phyloP scores from a whole-genome alignment of 306 rosid species.

The Begonia masoniana region DNA sequence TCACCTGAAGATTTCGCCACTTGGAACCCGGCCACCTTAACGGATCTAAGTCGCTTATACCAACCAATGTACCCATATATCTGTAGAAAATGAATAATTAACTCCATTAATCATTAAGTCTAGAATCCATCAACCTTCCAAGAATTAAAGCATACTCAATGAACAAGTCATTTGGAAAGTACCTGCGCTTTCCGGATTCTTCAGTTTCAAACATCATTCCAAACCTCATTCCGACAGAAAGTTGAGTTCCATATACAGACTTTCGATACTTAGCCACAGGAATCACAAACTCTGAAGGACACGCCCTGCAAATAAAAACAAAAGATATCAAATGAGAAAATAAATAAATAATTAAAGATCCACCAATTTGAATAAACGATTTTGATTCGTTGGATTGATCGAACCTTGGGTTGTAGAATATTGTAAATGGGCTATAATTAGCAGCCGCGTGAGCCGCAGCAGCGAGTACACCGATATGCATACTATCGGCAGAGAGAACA shows the following conservation, averaged over 20 bases:
- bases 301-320: constrained; percentile 51
- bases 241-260: constrained; percentile 69
- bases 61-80: constrained; percentile 86
- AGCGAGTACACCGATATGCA: constrained; percentile 99
- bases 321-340: not conserved
- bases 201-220: constrained; percentile 99
- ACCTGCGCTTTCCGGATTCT: constrained; percentile 97
- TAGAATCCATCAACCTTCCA: not conserved
- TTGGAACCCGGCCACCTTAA: constrained; percentile 94
- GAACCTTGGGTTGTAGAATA: constrained; percentile 96
- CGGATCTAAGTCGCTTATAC: constrained; percentile 76
- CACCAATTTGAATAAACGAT: not conserved
- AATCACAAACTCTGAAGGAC: constrained; percentile 92
- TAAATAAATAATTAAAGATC: not conserved
- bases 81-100: constrained; percentile 24
- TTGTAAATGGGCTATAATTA: constrained; percentile 68
- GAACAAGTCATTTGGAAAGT: constrained; percentile 10
- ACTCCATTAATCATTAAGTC: constrained; percentile 3
- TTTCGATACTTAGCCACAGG: constrained; percentile 67
- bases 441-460: constrained; percentile 99
- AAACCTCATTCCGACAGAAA: constrained; percentile 93
- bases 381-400: not conserved
- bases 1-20: constrained; percentile 97
- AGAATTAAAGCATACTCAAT: too few species aligned
- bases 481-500: constrained; percentile 92